Evolutionary conservation across 306 rosid species (phyloP).

Genomic region (Fragaria vesca): DNA sequence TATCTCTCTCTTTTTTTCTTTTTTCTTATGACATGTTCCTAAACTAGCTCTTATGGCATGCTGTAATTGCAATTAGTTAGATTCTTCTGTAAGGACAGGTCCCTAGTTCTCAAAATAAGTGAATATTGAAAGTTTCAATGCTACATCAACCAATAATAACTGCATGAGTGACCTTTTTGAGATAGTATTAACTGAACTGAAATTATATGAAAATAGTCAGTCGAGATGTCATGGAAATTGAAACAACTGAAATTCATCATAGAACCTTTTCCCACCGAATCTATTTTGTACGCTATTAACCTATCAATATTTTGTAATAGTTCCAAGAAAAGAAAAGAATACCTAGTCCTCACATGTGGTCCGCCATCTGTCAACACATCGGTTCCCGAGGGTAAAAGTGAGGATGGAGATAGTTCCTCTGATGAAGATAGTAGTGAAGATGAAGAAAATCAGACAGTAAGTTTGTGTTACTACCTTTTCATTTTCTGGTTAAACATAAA

Average conservation of each 20-base stretch:
- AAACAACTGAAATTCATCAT: neutral
- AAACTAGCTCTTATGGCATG: neutral
- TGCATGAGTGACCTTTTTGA: neutral
- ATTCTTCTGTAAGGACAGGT: neutral
- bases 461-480: slow-evolving; percentile 12
- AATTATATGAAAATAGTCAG: neutral
- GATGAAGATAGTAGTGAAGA: slow-evolving; percentile 56
- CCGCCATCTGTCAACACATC: slow-evolving; percentile 47
- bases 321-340: slow-evolving; percentile 82
- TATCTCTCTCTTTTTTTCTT: neutral
- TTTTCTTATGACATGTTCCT: neutral
- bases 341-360: slow-evolving; percentile 83
- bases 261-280: slow-evolving; percentile 3
- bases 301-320: slow-evolving; percentile 40
- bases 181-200: neutral
- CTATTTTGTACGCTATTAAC: slow-evolving; percentile 19
- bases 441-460: slow-evolving; percentile 69
- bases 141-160: neutral
- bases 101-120: neutral
- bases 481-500: neutral
- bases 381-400: slow-evolving; percentile 49
- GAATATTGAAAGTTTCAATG: neutral
- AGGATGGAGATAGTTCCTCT: slow-evolving; percentile 56
- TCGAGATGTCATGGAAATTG: neutral
- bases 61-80: neutral